Conservation (phyloP, 495 filamentous ascomycete genomes). For the Neurospora tetrasperma region DNA sequence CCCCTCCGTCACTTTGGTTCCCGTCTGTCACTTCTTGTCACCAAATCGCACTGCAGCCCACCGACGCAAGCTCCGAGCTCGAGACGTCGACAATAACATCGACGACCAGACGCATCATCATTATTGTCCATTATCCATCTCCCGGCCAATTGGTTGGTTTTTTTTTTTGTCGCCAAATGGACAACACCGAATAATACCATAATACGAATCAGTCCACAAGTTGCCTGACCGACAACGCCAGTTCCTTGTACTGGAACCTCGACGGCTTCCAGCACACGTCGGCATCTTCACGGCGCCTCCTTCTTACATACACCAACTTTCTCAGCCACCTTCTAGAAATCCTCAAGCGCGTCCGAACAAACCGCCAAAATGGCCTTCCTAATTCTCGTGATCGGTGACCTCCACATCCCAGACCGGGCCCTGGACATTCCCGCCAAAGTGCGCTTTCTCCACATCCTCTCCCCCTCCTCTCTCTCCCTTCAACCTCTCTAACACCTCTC, state of each 20-base stretch:
- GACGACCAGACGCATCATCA: background rate
- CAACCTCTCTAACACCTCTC: background rate
- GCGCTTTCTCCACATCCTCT: constrained; percentile 5
- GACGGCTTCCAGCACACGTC: background rate
- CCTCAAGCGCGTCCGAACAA: background rate
- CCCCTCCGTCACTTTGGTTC: background rate
- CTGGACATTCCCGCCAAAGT: constrained; percentile 86
- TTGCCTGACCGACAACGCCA: background rate
- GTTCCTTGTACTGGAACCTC: background rate
- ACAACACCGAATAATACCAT: background rate
- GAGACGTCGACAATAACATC: background rate
- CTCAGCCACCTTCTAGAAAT: background rate
- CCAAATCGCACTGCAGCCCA: background rate
- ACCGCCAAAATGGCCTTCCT: constrained; percentile 36
- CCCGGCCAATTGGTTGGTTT: background rate
- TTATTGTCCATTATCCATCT: background rate
- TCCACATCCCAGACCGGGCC: constrained; percentile 95
- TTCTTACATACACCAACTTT: background rate
- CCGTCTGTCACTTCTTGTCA: background rate
- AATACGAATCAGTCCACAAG: background rate
- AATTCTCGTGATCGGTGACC: constrained; percentile 86
- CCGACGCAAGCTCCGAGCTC: background rate
- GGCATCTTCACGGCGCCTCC: background rate
- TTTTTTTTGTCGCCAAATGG: background rate
- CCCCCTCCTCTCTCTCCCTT: background rate